Base-by-base conservation (phyloP, 495 filamentous ascomycete genomes). In the Neurospora hispaniola region DNA sequence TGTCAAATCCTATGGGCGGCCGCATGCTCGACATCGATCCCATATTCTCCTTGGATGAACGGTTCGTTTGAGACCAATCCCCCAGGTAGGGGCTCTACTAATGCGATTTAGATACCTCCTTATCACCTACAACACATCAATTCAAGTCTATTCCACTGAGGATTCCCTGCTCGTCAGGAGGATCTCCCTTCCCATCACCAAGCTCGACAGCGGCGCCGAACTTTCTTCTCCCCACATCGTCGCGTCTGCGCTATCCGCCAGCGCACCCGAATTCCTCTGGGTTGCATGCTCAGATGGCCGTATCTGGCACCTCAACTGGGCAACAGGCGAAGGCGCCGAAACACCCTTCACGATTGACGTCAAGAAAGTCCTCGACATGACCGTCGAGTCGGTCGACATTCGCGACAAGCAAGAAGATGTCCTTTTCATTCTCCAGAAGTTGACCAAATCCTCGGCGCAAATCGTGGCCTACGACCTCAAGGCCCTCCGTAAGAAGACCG, bases 121-220 rank as follows among this genome's bases (percentile, higher is more conserved):
- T 40, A 75, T 96, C 48, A 78, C 83, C 20, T 86, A 85, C 74
- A 84, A 85, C 71, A 85, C 79, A 74, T 87, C 91, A 4, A 85
- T 99, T 70, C 90, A 92, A 77, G 86, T 98, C 18, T 96, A 94
- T 81, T 91, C 94, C 0, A 89, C 91, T 42, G 83, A 89, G 42
- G 93, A 92, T 62, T 97, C 94, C 5, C 88, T 96, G 42, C 87
- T 94, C 11, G 80, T 92, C 42, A 90, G 93, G 62, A 88, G 89
- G 35, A 89, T 90, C 42, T 74, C 80, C 38, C 72, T 88, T 43
- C 71, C 76, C 48, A 8, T 80, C 1, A 72, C 79, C n/a, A 71
- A 43, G 39, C 66, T 69, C 2, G 78, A 79, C 14, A 69, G 73
- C 23, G 75, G 78, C 40, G 75, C 77, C 44, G 69, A 77, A 27